Base-by-base conservation (phyloP, 257 asterid genomes). In the Oldenlandia corymbosa region DNA sequence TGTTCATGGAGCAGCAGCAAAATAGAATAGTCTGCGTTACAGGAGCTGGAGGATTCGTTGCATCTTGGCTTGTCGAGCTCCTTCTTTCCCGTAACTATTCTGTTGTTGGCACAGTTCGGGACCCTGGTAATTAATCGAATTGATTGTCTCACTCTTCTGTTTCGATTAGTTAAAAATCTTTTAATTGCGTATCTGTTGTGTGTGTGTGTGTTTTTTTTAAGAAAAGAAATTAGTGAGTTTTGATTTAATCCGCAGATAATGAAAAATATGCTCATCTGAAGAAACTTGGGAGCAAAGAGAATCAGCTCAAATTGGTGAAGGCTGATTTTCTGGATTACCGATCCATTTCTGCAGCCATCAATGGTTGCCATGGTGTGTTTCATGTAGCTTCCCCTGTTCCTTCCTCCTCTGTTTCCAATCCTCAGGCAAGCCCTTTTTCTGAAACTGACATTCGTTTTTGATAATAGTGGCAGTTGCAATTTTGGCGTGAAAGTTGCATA, bases 371-470 rank as follows among this genome's bases (percentile, higher is more conserved):
- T 17, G 97, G 94, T 9, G 95, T 88, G 4, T 88, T 91, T 75
- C 98, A 91, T 52, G 87, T 88, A 30, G 98, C 96, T 58, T 4
- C 82, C 70, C 96, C 95, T 0, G 94, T 84, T 59, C 98, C 96
- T 63, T n/a, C 79, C 1, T 5, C 66, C 60, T 58, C 83, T 62
- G 91, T 86, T 32, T 76, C 85, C 30, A 84, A 85, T 69, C 96
- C 94, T 0, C 88, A 88, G 96, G 98, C 71, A 76, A 37, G 77
- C n/a, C n/a, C n/a, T n/a, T n/a, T n/a, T n/a, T n/a, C n/a, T n/a
- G n/a, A n/a, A n/a, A n/a, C n/a, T n/a, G n/a, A n/a, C n/a, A n/a
- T n/a, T n/a, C n/a, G n/a, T n/a, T n/a, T n/a, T n/a, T n/a, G n/a
- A n/a, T n/a, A n/a, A n/a, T n/a, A n/a, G n/a, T n/a, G n/a, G n/a